These are phyloP conservation scores for Phaffia australis DNA, from an alignment of 768 basidiomycete species.

Conservation along the genomic window DNA sequence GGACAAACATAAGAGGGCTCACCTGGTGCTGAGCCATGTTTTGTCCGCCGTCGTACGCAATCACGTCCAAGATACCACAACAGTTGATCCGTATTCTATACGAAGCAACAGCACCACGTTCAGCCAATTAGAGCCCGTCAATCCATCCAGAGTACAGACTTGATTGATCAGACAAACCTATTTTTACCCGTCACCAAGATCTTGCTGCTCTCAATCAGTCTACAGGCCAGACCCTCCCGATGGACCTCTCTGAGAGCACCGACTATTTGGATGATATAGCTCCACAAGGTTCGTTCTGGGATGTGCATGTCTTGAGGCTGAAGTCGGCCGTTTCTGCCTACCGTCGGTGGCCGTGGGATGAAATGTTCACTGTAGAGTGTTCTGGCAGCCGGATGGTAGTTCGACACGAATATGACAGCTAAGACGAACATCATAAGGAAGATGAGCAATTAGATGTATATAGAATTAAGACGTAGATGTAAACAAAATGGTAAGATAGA, in stretches of 20 bases:
- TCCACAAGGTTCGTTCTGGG: constrained; percentile 78
- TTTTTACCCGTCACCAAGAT: constrained; percentile 81
- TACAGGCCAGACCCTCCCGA: constrained; percentile 63
- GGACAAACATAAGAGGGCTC: not conserved
- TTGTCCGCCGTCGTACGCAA: constrained; percentile 60
- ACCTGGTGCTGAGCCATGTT: constrained; percentile 51
- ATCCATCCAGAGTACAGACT: not conserved
- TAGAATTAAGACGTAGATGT: not conserved
- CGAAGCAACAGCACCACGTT: too few species aligned
- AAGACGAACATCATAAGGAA: not conserved
- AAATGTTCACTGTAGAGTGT: constrained; percentile 70
- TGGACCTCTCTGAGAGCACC: constrained; percentile 79
- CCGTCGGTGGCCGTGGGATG: constrained; percentile 38
- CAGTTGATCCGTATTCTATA: constrained; percentile 70
- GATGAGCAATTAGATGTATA: not conserved
- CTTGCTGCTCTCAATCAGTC: constrained; percentile 76
- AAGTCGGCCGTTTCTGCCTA: constrained; percentile 23
- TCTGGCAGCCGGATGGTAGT: constrained; percentile 71
- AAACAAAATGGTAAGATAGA: not conserved
- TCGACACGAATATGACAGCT: constrained; percentile 87
- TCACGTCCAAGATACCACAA: constrained; percentile 75
- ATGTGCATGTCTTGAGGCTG: constrained; percentile 43
- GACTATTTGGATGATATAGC: constrained; percentile 80
- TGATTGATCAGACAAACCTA: constrained; percentile 44
- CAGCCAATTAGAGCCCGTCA: not conserved